Evolutionary conservation across 2,329 filamentous ascomycete genomes (phyloP), one percentile per base, ranked within the genome.

Genomic region (Epichloe sibirici): DNA sequence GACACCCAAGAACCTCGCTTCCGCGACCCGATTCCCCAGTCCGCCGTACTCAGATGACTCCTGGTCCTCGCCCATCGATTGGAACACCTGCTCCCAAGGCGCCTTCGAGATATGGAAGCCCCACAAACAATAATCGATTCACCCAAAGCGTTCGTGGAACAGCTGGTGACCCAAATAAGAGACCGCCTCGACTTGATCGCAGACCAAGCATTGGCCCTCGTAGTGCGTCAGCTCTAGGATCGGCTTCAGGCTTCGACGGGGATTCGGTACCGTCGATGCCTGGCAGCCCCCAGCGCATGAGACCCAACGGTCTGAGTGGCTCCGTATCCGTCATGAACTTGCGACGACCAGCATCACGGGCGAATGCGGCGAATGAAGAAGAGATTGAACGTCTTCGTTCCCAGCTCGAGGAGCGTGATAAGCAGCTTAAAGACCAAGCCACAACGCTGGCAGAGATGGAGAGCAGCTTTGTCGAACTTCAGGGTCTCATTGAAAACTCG

Each of bases 381-480:
- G 88, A 95, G 64, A 67, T 94, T 7, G 83, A 86, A 59, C 77
- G 81, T 35, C 74, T 98, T 31, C 83, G 81, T 55, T 72, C 75
- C 40, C 81, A 91, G 66, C 75, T 97, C 21, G 83, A 90, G 57
- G 90, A 95, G 56, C 83, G 89, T 34, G 90, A 97, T 59, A 81
- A 77, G 58, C 88, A 95, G 65, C 72, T 98, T n/a, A 85, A 84
- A 60, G 93, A 96, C 44, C 93, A 98, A 67, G 83, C 88, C 2
- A 74, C 81, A 4, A 88, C 85, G 17, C 71, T 98, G 50, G 77
- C 83, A 13, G 93, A 98, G 59, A 96, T 98, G 85, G 91, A 98
- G 64, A 80, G 77, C 55, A 91, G 85, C 56, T 72, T 96, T 46
- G 82, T 82, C n/a, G 90, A 95, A 65, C 75, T 95, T 17, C 76